Conservation (phyloP, 208 protist genomes). For the Porcisia deanei region DNA sequence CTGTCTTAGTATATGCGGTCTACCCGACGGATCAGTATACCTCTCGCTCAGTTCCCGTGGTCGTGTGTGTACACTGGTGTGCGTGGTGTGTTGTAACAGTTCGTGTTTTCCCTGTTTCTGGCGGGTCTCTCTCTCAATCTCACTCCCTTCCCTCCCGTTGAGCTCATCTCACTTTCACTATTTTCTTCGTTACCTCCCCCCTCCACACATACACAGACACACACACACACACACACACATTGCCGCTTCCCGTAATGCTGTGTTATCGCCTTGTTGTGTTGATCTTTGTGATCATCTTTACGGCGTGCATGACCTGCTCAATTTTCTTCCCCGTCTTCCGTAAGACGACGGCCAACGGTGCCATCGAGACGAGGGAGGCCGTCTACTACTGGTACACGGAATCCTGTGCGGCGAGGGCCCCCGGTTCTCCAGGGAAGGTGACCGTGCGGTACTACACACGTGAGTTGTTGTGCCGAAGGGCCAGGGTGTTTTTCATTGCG, state of each 20-base stretch:
- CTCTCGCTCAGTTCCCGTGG: no score
- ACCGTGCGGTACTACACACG: constrained; percentile 1
- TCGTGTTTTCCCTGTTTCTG: no score
- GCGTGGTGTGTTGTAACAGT: no score
- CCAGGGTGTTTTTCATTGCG: background rate
- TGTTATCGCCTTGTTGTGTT: constrained; percentile 11
- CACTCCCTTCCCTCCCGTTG: no score
- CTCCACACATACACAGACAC: background rate
- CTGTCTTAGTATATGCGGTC: no score
- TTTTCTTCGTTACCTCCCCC: no score
- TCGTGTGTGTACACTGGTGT: no score
- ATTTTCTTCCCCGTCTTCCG: constrained; percentile 15
- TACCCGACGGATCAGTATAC: no score
- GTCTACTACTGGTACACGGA: constrained; percentile 10
- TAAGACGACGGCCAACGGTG: background rate
- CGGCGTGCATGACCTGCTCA: constrained; percentile 9
- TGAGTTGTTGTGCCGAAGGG: background rate
- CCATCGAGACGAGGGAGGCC: background rate
- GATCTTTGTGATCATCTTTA: background rate
- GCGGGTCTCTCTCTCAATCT: no score
- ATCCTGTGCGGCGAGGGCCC: background rate
- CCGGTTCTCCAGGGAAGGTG: rapidly evolving
- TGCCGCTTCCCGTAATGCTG: constrained; percentile 5
- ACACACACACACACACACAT: constrained; percentile 7
- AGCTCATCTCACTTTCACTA: no score